Evolutionary conservation across 1,284 basidiomycete species (phyloP).

Genomic region (Trametes versicolor): DNA sequence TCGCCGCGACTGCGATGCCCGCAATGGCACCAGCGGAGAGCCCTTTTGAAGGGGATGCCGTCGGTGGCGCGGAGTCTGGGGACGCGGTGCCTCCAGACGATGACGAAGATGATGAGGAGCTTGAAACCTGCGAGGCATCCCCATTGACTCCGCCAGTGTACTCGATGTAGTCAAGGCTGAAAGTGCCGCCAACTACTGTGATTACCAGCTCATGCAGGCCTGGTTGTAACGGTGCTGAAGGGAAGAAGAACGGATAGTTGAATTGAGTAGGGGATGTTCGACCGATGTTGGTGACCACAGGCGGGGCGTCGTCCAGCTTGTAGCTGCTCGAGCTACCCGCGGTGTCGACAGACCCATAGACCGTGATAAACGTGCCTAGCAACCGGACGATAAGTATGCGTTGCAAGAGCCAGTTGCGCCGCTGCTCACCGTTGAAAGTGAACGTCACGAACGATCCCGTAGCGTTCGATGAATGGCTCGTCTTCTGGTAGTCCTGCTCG

Average conservation of each 20-base stretch:
- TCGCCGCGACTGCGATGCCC: conserved; percentile 20
- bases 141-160: conserved; percentile 21
- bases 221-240: conserved; percentile 12
- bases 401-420: neutral
- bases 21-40: conserved; percentile 21
- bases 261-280: conserved; percentile 12
- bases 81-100: neutral
- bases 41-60: neutral
- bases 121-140: conserved; percentile 8
- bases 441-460: conserved; percentile 28
- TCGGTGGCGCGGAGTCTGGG: neutral
- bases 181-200: conserved; percentile 18
- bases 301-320: conserved; percentile 21
- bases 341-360: conserved; percentile 26
- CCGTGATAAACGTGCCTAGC: conserved; percentile 30
- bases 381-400: neutral
- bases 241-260: conserved; percentile 33
- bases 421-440: conserved; percentile 28
- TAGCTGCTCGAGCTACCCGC: conserved; percentile 21
- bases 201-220: conserved; percentile 26
- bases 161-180: conserved; percentile 30
- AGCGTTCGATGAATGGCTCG: conserved; percentile 22
- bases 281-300: conserved; percentile 8
- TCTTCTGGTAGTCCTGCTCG: conserved; percentile 5
- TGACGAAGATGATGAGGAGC: neutral